Evolutionary conservation across 1,284 basidiomycete genomes (phyloP).

Genomic region (Ustilago curta): DNA sequence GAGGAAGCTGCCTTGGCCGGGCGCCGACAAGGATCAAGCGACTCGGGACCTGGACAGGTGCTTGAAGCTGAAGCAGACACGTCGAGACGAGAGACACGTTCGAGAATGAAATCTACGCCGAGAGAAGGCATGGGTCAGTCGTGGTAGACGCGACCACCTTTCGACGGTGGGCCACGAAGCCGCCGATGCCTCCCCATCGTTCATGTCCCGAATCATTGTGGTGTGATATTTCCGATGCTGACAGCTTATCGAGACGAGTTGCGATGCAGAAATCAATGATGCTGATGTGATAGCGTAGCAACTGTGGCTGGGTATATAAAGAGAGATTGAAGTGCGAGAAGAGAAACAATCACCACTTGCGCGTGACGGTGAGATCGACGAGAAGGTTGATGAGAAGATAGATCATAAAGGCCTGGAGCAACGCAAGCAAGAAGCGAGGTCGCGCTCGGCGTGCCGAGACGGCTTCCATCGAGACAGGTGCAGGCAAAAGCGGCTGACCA

Average conservation of each 20-base stretch:
- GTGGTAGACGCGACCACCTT: not conserved
- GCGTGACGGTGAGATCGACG: conserved; percentile 31
- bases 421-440: conserved; percentile 36
- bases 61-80: not conserved
- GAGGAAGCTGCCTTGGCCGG: not conserved
- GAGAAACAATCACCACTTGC: conserved; percentile 24
- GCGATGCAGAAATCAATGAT: not conserved
- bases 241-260: not conserved
- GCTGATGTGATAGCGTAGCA: not conserved
- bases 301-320: conserved; percentile 12
- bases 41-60: not conserved
- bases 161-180: not conserved
- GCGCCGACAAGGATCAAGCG: not conserved
- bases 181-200: not conserved
- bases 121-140: not conserved
- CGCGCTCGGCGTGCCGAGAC: conserved; percentile 20
- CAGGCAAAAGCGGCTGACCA: conserved; percentile 21
- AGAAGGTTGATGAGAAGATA: conserved; percentile 45
- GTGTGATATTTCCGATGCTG: not conserved
- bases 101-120: no score
- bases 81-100: not conserved
- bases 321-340: not conserved
- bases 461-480: conserved; percentile 15
- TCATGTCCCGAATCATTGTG: no score
- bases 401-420: conserved; percentile 40